Evolutionary conservation across 768 basidiomycete species (phyloP).

Genomic region (Collybia nuda): DNA sequence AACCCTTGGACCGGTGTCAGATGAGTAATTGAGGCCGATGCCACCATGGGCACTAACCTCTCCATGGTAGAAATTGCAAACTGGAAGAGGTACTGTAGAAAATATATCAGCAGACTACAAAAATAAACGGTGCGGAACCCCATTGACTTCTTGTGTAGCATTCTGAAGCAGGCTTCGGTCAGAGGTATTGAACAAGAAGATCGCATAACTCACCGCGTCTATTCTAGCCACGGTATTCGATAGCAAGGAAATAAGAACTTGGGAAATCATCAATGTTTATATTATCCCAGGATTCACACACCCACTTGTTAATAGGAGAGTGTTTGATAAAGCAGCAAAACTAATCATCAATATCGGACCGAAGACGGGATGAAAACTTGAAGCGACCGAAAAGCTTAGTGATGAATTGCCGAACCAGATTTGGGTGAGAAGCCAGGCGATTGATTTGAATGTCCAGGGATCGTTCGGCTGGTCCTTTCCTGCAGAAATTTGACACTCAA

Average conservation of each 20-base stretch:
- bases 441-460: constrained; percentile 42
- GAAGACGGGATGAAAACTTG: constrained; percentile 66
- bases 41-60: constrained; percentile 49
- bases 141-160: constrained; percentile 45
- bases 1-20: constrained; percentile 46
- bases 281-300: constrained; percentile 6
- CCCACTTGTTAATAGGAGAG: constrained; percentile 78
- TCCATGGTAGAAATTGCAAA: constrained; percentile 85
- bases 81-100: constrained; percentile 81
- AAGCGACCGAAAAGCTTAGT: constrained; percentile 54
- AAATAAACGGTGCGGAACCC: background rate
- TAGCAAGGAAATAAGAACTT: constrained; percentile 83
- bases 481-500: too few species aligned
- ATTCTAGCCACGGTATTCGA: constrained; percentile 89
- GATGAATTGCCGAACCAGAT: constrained; percentile 86
- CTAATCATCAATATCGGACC: constrained; percentile 79
- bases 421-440: constrained; percentile 83
- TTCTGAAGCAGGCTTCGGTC: constrained; percentile 27
- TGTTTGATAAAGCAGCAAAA: constrained; percentile 79
- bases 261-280: background rate
- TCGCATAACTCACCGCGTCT: constrained; percentile 45
- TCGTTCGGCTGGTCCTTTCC: constrained; percentile 20
- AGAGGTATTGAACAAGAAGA: background rate
- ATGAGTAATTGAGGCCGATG: constrained; percentile 1
- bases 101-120: constrained; percentile 17